A percentile compares a stretch with the other conserved stretches of the same genome.
Conservation (phyloP, 2,329 filamentous ascomycete species). For the Hirsutella minnesotensis region DNA sequence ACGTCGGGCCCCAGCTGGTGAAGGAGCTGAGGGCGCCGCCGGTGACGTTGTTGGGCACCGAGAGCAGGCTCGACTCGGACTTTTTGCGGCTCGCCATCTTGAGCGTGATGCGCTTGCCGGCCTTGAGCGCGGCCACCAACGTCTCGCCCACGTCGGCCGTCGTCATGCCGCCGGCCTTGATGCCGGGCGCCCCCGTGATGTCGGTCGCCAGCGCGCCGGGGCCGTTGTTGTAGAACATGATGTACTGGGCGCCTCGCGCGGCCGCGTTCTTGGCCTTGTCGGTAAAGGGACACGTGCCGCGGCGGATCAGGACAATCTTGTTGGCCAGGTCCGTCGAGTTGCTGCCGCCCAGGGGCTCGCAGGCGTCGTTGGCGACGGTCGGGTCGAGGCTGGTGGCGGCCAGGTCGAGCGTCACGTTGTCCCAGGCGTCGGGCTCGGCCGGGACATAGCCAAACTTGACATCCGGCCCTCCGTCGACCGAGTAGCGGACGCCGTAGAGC, state of each 20-base stretch:
- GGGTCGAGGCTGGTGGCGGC: conserved; percentile 39
- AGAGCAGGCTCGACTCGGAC: conserved; percentile 17
- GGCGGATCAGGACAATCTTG: conserved; percentile 47
- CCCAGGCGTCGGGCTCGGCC: conserved; percentile 30
- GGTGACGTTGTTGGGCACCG: conserved; percentile 18
- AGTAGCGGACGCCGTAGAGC: conserved; percentile 28
- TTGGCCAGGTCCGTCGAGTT: conserved; percentile 42
- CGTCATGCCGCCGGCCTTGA: conserved; percentile 29
- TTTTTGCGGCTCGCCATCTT: conserved; percentile 29
- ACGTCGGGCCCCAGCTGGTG: conserved; percentile 50
- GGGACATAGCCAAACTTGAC: conserved; percentile 30
- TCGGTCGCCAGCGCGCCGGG: conserved; percentile 21
- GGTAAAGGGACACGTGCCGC: conserved; percentile 44
- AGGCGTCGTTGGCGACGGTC: conserved; percentile 35
- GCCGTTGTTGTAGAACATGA: conserved; percentile 49
- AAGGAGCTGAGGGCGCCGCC: conserved; percentile 41
- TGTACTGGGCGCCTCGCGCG: conserved; percentile 44
- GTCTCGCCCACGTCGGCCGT: conserved; percentile 25
- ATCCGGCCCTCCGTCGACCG: conserved; percentile 20
- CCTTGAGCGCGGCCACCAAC: conserved; percentile 31
- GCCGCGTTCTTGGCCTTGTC: conserved; percentile 41
- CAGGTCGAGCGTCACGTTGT: conserved; percentile 32
- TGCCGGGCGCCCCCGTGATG: conserved; percentile 15
- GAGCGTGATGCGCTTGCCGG: conserved; percentile 29
- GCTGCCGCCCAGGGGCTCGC: conserved; percentile 32